A percentile compares a stretch with the other conserved stretches of the same genome.
Conservation (phyloP, 1,284 basidiomycete species). For the Gymnopus androsaceus region DNA sequence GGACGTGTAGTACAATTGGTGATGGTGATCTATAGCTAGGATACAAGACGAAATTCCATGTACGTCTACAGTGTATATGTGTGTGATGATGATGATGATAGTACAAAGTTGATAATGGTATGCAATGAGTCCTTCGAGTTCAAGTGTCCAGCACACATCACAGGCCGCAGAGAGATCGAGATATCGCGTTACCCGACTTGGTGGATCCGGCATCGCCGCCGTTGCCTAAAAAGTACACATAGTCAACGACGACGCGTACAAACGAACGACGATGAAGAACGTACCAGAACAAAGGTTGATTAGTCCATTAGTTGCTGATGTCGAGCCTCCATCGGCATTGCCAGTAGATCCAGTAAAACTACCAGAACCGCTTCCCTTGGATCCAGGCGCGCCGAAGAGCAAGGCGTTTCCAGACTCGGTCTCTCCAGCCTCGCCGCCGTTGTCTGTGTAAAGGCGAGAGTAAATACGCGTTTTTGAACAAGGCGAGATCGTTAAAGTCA, state of each 20-base stretch:
- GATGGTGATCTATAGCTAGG: not conserved
- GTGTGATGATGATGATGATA: not conserved
- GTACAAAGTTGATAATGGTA: not conserved
- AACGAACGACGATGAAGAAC: not conserved
- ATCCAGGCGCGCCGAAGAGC: too few species aligned
- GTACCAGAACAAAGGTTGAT: slow-evolving; percentile 22
- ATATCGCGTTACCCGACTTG: not conserved
- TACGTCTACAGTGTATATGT: not conserved
- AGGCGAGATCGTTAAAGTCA: not conserved
- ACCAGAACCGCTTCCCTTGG: too few species aligned
- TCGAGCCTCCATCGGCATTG: too few species aligned
- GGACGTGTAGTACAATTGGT: slow-evolving; percentile 23
- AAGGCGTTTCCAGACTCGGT: not conserved
- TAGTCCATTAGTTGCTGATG: not conserved
- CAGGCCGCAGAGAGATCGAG: too few species aligned
- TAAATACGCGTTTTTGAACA: not conserved
- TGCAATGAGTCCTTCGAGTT: not conserved
- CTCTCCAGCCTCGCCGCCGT: slow-evolving; percentile 4
- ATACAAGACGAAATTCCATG: not conserved
- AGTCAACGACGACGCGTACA: too few species aligned
- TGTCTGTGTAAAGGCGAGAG: not conserved
- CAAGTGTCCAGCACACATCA: not conserved
- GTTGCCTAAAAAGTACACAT: slow-evolving; percentile 27
- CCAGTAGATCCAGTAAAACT: too few species aligned
- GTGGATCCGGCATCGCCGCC: slow-evolving; percentile 30